Evolutionary conservation across 345 rosid genomes (phyloP), one percentile per base, ranked within the genome.

Genomic region (Ceriops zippeliana): DNA sequence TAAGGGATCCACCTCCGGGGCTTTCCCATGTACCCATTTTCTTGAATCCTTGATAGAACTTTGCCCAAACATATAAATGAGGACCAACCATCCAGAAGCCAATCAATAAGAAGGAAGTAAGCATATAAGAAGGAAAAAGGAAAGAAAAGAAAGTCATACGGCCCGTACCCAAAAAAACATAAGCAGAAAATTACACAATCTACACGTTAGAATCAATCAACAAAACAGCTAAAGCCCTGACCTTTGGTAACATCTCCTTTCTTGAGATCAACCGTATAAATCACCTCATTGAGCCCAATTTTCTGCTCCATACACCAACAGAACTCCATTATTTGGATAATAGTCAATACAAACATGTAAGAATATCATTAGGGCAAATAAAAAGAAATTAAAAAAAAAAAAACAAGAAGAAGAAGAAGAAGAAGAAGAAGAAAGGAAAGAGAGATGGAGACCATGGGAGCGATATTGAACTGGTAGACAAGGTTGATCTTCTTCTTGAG

Each of bases 201-300:
- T 42, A 42, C 19, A 42, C 49, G 4, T 42, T 42, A 42, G 5
- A 42, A 42, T 42, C 49, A 42, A 42, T 13, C 15, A 62, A 6
- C 19, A 20, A 30, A 42, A 26, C 27, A 5, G 21, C 15, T 9
- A 69, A 67, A 69, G 5, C 68, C 67, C 81, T 27, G 70, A 95
- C 99, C 98, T 91, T 88, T 85, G 28, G 73, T 82, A 61, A 91
- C 96, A 70, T 90, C 84, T 64, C 99, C 99, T 83, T 87, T 87
- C 89, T 95, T 95, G 71, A 95, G 90, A 88, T 95, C 89, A 52
- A 95, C 83, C 68, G 88, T 75, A 74, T 73, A 90, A 58, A 79
- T 69, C 69, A 90, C 96, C 84, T 95, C 99, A 68, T 91, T 83
- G 52, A 90, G 64, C 67, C 99, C 99, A 73, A 95, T 75, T 91